phyloP scores from a whole-genome alignment of 306 rosid genomes.

The Glycine latifolia region DNA sequence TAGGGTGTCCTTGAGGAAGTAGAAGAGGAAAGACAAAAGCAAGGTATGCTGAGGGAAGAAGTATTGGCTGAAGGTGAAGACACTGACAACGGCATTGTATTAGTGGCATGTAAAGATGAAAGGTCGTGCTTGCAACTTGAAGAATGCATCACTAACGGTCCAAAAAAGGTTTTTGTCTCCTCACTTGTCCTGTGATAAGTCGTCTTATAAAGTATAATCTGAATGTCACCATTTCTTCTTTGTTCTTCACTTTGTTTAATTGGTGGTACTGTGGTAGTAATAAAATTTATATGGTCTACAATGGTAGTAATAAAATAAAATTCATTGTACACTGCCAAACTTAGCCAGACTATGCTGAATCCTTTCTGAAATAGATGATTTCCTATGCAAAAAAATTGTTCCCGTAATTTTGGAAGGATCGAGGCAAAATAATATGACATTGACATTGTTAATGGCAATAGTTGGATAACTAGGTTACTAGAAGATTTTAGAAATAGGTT shows the following conservation, averaged over 20 bases:
- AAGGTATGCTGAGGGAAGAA: slow-evolving; percentile 60
- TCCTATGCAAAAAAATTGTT: slow-evolving; percentile 10
- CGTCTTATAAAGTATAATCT: slow-evolving; percentile 29
- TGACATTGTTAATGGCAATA: slow-evolving; percentile 2
- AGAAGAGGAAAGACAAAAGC: slow-evolving; percentile 78
- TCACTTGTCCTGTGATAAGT: slow-evolving; percentile 4
- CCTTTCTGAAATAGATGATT: neutral
- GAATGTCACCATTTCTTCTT: neutral
- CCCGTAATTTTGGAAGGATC: neutral
- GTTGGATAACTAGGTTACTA: slow-evolving; percentile 30
- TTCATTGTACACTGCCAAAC: neutral
- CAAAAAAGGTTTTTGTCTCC: slow-evolving; percentile 63
- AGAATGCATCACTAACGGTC: slow-evolving; percentile 69
- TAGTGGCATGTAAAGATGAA: slow-evolving; percentile 97
- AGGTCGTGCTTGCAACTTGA: slow-evolving; percentile 94
- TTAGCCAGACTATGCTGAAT: slow-evolving; percentile 1
- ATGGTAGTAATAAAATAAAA: slow-evolving; percentile 9
- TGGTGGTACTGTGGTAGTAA: neutral
- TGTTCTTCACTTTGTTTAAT: slow-evolving; percentile 18
- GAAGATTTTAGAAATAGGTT: neutral
- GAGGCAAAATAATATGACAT: slow-evolving; percentile 20
- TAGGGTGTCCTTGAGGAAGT: slow-evolving; percentile 97
- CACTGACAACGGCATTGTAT: slow-evolving; percentile 68
- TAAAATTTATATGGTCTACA: slow-evolving; percentile 3
- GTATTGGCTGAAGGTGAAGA: slow-evolving; percentile 61